Base-by-base conservation (phyloP, 2,329 filamentous ascomycete species). In the Scorias spongiosa region DNA sequence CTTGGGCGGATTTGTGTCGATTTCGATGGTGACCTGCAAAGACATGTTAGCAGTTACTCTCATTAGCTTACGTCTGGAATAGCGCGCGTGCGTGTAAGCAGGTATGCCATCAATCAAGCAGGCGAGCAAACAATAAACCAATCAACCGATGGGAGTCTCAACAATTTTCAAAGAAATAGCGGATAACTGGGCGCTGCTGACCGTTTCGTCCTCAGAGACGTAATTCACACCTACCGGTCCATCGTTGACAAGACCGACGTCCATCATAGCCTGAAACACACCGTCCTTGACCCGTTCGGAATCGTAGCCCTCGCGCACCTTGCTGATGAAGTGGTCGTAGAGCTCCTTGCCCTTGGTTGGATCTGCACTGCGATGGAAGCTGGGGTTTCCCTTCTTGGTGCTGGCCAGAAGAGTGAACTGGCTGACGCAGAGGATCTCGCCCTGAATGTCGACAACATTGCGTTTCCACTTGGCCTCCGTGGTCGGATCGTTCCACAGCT, bases 251-350 rank as follows among this genome's bases (percentile, higher is more conserved):
- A 95, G 66, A 41, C 84, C 82, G 46, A 98, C 89, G 58, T 96
- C 82, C 91, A 98, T 98, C 88, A 93, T 95, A 41, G 91, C 91
- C 59, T 94, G 89, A 62, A 98, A 98, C 28, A 89, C 78, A n/a
- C 93, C 91, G 60, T 98, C 81, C 60, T 94, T 87, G 46, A 98
- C 88, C 50, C 73, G 80, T 8, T 86, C 83, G 6, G 74, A 63
- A 5, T 68, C 63, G 61, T 96, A 93, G 2, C 78, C 71, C 43
- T 79, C 71, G 54, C 79, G 74, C 37, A 96, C 78, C 54, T 82
- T 84, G 42, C 75, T 67, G 53, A 88, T 77, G 66, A 98, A 96
- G 58, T 81, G 72, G 44, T 88, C 76, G 60, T 96, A 98, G 6
- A 96, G 70, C 48, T 74, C 74, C 54, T 78, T 84, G 18, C 89